Base-by-base conservation (phyloP, 345 rosid genomes). In the Salix suchowensis region DNA sequence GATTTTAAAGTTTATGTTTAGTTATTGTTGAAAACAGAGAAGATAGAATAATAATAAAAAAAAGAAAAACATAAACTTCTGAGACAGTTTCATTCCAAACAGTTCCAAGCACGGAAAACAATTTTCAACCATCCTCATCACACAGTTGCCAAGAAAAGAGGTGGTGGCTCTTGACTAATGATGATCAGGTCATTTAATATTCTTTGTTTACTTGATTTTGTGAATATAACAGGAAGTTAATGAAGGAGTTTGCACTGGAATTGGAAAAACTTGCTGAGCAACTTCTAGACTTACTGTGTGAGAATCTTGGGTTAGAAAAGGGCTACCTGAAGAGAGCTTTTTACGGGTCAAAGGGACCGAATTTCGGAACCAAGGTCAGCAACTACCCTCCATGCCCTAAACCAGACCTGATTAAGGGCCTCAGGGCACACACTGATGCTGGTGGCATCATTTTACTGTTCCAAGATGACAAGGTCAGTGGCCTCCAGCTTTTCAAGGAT, bases 391-490 rank as follows among this genome's bases (percentile, higher is more conserved):
- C 97, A 23, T 96, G 99, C 80, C 98, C 96, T 18, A 91, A 91
- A 76, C 99, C 99, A 6, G 91, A 96, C 72, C 84, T 90, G 40
- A 86, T 96, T 81, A 91, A 89, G 76, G 99, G 99, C 2, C 94
- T 96, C 16, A 81, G 99, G 79, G 97, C 97, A 70, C 99, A 96
- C 86, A 95, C 99, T 0, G 99, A 96, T 71, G 97, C 98, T 1
- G 99, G 99, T 42, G 99, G 99, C 50, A 61, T 96, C 86, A 91
- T 93, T 54, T 83, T 96, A 65, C 86, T 93, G 24, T 89, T 96
- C 79, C 98, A 96, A 82, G 99, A 96, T 18, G 97, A 91, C 67
- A 85, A 86, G 71, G 99, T 96, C 80, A 89, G 96, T 77, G 98
- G 99, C 78, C 97, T 96, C 79, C 94, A 96, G 89, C 88, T 96